Evolutionary conservation across 2,329 filamentous ascomycete genomes (phyloP).

Genomic region (Colletotrichum musicola): DNA sequence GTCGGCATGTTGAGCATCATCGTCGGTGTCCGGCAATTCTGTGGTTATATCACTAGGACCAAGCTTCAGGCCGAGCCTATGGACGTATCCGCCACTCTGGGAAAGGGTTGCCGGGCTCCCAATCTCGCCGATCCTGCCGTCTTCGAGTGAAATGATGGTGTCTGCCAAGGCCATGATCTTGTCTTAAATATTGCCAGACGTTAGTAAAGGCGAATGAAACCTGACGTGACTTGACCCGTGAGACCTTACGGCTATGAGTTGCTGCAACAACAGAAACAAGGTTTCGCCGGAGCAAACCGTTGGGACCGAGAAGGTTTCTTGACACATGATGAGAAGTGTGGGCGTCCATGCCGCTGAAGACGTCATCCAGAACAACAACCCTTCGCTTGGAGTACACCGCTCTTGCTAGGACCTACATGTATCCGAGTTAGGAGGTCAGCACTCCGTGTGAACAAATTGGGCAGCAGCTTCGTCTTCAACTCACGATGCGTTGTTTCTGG

Average conservation of each 20-base stretch:
- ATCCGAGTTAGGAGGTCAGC: too few relatives aligned
- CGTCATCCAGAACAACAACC: conserved; percentile 26
- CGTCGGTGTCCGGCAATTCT: background rate
- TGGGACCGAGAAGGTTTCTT: background rate
- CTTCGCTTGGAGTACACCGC: conserved; percentile 16
- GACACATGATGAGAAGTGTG: conserved; percentile 13
- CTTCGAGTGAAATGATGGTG: conserved; percentile 1
- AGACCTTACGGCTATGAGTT: conserved; percentile 26
- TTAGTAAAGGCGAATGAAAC: background rate
- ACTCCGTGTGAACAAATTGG: background rate
- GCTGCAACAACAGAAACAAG: background rate
- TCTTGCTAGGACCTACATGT: conserved; percentile 15
- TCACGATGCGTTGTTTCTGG: conserved; percentile 33
- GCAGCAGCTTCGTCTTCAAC: background rate
- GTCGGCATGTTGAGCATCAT: background rate
- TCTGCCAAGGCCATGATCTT: conserved; percentile 20
- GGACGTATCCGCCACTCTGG: background rate
- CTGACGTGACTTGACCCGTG: background rate
- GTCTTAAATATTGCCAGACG: background rate
- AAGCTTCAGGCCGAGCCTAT: background rate
- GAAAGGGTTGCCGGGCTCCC: background rate
- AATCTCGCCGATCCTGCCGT: conserved; percentile 9
- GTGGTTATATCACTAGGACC: background rate
- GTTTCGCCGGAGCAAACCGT: conserved; percentile 2
- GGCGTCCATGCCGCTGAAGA: conserved; percentile 31